Base-by-base conservation (phyloP, 176 grass and related monocot genomes). In the Triticum aestivum region DNA sequence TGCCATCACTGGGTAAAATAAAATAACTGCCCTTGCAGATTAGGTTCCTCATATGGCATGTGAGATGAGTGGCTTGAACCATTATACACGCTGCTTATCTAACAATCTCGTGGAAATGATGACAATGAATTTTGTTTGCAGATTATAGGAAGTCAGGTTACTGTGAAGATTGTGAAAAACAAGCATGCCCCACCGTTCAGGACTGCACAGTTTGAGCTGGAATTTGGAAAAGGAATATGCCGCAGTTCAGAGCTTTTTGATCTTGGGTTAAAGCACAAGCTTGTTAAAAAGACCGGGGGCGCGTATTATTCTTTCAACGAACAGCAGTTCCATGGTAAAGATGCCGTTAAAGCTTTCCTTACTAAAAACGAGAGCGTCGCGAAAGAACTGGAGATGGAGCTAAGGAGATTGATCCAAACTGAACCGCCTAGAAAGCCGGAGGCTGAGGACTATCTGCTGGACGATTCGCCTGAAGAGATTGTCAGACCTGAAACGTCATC, bases 141-240 rank as follows among this genome's bases (percentile, higher is more conserved):
- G 96, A 89, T 75, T 78, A 82, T 98, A 63, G 93, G 93, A 63
- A 95, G 89, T 89, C 90, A 94, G 84, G 86, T 98, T 84, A 64
- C 71, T 68, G 96, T 98, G 87, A 98, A 98, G 85, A 92, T 98
- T 26, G 93, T 98, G 75, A 98, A 98, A 79, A 98, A 98, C 79
- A 98, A 98, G 44, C 96, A 96, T 56, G 91, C 96, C 17, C 96
- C 96, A 11, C 93, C 93, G 5, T 98, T 98, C 84, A 98, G 89
- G 80, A 94, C 77, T 51, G 93, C 86, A 12, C 84, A 92, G 17
- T 96, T 98, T 84, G 93, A 98, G 18, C 84, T 98, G 70, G 96
- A 96, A 65, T 98, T 94, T 84, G 96, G 93, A 18, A 98, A 96
- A 81, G 93, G 93, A 30, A 96, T 98, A 86, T 89, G 64, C 81